Evolutionary conservation across 2,329 filamentous ascomycete species (phyloP), one percentile per base, ranked within the genome.

Genomic region (Chaetothyriales sp.): DNA sequence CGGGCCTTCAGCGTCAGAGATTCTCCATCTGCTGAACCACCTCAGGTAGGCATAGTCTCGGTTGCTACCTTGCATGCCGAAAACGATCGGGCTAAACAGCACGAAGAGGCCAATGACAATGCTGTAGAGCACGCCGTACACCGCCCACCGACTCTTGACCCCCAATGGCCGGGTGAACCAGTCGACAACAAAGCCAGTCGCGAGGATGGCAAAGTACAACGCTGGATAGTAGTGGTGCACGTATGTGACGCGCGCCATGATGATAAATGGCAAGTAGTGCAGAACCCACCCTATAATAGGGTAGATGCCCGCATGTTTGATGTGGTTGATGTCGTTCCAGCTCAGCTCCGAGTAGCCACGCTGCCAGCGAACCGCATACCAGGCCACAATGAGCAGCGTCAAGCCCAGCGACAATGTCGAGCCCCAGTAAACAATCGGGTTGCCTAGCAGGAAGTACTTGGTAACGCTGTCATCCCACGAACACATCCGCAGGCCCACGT

Each of bases 191-290:
- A 98, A 98, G 49, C 89, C 90, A 55, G 89, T 80, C 15, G 79
- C 80, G 45, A 98, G 73, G 58, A 98, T 95, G 61, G 92, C 89
- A 67, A 96, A 98, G 74, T 96, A 98, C 9, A 98, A 79, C 8
- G 92, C 92, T 9, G 92, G 92, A 68, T 96, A 98, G 75, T 98
- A 98, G 73, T 98, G 92, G 68, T 98, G 92, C 50, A 98, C 92
- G 64, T 98, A 98, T 15, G 92, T 98, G 54, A 98, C 92, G 75
- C 92, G 86, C 9, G 88, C 92, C 93, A 98, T 98, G 64, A 92
- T 80, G 62, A 95, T 79, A 69, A 96, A 98, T 0, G 92, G 92
- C 55, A 95, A 71, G 67, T 95, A 98, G 71, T 98, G 92, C 47
- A 98, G 76, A 69, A 95, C 82, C 92, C 92, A 98, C 55, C 92